phyloP scores from a whole-genome alignment of 208 protist species.

The Crithidia expoeki region DNA sequence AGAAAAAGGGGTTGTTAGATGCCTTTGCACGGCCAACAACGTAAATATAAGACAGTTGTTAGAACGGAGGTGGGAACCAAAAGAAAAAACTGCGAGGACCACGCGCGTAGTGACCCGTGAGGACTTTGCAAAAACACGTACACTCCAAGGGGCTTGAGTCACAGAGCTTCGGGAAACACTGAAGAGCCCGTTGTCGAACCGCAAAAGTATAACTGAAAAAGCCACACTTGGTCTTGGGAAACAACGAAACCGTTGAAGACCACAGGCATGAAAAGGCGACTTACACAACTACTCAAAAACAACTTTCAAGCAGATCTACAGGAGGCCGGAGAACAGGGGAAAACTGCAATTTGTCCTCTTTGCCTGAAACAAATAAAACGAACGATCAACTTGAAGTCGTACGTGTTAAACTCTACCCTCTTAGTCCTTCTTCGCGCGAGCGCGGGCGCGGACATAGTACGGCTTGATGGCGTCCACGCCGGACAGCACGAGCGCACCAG shows the following conservation, averaged over 20 bases:
- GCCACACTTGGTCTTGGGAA: conserved; percentile 8
- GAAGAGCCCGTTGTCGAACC: not conserved
- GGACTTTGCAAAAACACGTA: not conserved
- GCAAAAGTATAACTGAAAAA: conserved; percentile 11
- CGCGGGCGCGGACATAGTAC: conserved; percentile 69
- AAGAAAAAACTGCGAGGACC: not conserved
- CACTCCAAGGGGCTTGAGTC: not conserved
- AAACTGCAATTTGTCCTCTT: not conserved
- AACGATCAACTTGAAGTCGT: conserved; percentile 3
- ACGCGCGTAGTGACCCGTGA: not conserved
- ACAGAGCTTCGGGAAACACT: conserved; percentile 6
- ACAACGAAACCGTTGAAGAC: conserved; percentile 2
- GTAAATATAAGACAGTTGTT: not conserved
- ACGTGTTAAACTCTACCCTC: conserved; percentile 14
- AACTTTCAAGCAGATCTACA: conserved; percentile 1
- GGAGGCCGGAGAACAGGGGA: not conserved
- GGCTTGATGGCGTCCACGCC: conserved; percentile 85
- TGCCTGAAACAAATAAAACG: not conserved
- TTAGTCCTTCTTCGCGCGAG: conserved; percentile 44
- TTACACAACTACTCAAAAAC: not conserved
- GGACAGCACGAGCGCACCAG: conserved; percentile 78
- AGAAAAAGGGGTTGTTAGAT: not conserved
- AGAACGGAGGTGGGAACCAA: not conserved
- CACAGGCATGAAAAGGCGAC: not conserved
- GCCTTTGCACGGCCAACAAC: conserved; percentile 5